phyloP scores from a whole-genome alignment of 2,329 filamentous ascomycete genomes.

The Ophiocordyceps unilateralis region DNA sequence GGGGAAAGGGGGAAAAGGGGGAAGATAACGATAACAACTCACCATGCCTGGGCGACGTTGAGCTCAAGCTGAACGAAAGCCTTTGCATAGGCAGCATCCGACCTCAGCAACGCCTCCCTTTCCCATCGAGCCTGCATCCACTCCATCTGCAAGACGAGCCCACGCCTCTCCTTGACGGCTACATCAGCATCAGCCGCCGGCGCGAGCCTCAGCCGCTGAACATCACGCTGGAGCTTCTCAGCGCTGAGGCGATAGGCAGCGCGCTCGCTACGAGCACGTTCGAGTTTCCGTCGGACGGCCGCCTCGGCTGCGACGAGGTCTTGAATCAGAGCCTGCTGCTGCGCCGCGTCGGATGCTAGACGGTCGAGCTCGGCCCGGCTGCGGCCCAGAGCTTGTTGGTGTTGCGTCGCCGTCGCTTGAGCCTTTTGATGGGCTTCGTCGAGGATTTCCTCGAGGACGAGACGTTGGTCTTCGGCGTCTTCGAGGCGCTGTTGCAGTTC shows the following conservation, averaged over 20 bases:
- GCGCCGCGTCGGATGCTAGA: slow-evolving; percentile 54
- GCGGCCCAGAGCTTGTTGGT: slow-evolving; percentile 37
- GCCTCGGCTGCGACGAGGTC: slow-evolving; percentile 36
- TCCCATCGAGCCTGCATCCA: slow-evolving; percentile 72
- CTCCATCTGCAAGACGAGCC: slow-evolving; percentile 75
- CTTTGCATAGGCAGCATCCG: slow-evolving; percentile 75
- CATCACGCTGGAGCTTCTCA: slow-evolving; percentile 35
- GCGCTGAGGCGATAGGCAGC: slow-evolving; percentile 34
- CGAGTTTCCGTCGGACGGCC: slow-evolving; percentile 48
- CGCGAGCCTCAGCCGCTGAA: slow-evolving; percentile 28
- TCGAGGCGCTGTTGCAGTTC: slow-evolving; percentile 37
- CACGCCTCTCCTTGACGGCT: slow-evolving; percentile 61
- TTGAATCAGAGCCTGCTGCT: slow-evolving; percentile 50
- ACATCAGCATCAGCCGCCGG: slow-evolving; percentile 41
- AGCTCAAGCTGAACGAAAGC: slow-evolving; percentile 64
- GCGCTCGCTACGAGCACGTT: slow-evolving; percentile 50
- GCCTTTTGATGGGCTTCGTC: slow-evolving; percentile 34
- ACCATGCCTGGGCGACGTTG: slow-evolving; percentile 80
- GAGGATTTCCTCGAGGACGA: slow-evolving; percentile 40
- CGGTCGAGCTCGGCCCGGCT: slow-evolving; percentile 48
- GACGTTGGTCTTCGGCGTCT: slow-evolving; percentile 41
- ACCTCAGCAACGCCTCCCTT: slow-evolving; percentile 64
- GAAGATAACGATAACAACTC: slow-evolving; percentile 23
- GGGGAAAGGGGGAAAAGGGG: not conserved
- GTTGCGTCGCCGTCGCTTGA: slow-evolving; percentile 26